Evolutionary conservation across 2,329 filamentous ascomycete genomes (phyloP).

Genomic region (Aphanocladium album): DNA sequence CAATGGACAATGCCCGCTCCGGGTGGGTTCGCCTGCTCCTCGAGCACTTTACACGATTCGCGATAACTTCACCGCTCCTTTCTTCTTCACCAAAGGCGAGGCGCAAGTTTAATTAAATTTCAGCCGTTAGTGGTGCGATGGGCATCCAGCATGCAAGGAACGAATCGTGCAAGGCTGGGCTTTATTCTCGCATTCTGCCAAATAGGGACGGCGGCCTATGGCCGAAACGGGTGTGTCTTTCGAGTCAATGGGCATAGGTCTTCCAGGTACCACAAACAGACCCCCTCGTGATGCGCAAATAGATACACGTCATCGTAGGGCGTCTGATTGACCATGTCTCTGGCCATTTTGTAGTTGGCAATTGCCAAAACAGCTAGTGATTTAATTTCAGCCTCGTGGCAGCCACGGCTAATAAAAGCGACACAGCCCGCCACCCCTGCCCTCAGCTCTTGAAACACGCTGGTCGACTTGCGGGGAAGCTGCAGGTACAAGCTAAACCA

Average conservation of each 20-base stretch:
- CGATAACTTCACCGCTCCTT: slow-evolving; percentile 5
- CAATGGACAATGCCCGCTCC: not conserved
- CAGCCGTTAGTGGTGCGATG: not conserved
- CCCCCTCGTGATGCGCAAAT: not conserved
- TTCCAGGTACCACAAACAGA: not conserved
- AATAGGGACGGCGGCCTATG: not conserved
- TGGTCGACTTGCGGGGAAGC: not conserved
- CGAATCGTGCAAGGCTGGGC: not conserved
- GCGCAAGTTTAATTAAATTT: not conserved
- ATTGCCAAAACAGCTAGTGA: not conserved
- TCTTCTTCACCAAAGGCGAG: not conserved
- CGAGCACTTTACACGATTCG: not conserved
- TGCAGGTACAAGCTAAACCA: not conserved
- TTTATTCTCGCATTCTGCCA: not conserved
- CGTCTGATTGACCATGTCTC: not conserved
- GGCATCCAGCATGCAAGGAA: not conserved
- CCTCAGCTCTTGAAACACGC: slow-evolving; percentile 8
- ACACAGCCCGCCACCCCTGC: not conserved
- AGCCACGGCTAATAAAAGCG: not conserved
- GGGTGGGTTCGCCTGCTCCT: not conserved
- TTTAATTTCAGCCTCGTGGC: not conserved
- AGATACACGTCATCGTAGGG: not conserved
- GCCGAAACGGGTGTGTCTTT: not conserved
- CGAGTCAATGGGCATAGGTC: not conserved
- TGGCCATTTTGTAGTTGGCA: not conserved